These are phyloP conservation scores for Trichoderma oligosporum DNA, from an alignment of 2,329 filamentous ascomycete genomes.

Conservation along the genomic window DNA sequence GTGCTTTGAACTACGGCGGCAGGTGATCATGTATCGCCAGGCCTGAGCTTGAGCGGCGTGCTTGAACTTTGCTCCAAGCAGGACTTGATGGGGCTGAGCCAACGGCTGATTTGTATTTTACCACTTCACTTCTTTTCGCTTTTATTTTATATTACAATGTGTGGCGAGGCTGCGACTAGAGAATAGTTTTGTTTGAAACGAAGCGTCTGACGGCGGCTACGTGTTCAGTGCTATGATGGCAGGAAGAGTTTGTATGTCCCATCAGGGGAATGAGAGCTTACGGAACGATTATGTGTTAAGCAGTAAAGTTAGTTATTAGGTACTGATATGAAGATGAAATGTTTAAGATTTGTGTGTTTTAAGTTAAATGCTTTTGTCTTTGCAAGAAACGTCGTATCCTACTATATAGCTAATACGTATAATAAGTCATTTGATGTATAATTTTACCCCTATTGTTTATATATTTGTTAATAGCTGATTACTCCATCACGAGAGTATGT, in stretches of 20 bases:
- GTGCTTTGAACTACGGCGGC: not conserved
- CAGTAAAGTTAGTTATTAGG: not conserved
- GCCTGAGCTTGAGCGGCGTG: not conserved
- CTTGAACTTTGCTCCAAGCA: conserved; percentile 3
- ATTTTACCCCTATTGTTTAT: no score
- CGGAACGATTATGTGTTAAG: conserved; percentile 12
- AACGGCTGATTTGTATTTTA: conserved; percentile 12
- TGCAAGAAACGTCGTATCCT: no score
- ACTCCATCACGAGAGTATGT: no score
- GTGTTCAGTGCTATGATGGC: conserved; percentile 1
- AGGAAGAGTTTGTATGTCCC: conserved; percentile 7
- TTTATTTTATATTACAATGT: not conserved
- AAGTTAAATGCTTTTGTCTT: no score
- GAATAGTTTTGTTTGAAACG: not conserved
- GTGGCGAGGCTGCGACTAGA: conserved; percentile 3
- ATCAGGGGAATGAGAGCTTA: conserved; percentile 1
- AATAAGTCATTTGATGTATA: no score
- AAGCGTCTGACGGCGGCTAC: not conserved
- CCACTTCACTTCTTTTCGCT: not conserved
- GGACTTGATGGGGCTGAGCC: not conserved
- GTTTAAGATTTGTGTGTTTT: not conserved
- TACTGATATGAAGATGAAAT: conserved; percentile 15
- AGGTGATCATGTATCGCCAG: not conserved
- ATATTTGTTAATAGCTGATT: no score
- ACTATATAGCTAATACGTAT: no score